A percentile compares a stretch with the other conserved stretches of the same genome.
phyloP scores from a whole-genome alignment of 371 early-diverging fungal genomes.

The Mortierella sp. region DNA sequence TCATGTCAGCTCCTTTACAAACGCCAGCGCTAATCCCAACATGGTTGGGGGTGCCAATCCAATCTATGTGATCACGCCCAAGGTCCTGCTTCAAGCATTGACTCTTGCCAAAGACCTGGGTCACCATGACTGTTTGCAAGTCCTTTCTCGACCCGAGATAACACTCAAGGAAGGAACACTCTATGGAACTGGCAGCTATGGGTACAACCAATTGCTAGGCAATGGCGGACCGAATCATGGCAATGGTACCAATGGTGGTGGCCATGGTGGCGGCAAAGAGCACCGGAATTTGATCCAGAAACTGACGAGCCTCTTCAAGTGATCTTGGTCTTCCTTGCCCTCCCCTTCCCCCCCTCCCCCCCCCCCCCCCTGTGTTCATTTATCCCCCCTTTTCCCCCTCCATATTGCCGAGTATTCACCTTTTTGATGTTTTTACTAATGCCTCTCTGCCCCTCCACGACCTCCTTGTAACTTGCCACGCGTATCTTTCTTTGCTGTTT shows the following conservation, averaged over 20 bases:
- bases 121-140: slow-evolving; percentile 43
- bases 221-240: slow-evolving; percentile 14
- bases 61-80: slow-evolving; percentile 48
- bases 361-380: not conserved
- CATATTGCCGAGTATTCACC: no score
- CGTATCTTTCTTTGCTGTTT: not conserved
- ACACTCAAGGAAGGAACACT: slow-evolving; percentile 47
- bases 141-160: slow-evolving; percentile 46
- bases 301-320: slow-evolving; percentile 49
- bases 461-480: not conserved
- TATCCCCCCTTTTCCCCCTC: no score
- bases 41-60: slow-evolving; percentile 48
- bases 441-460: not conserved
- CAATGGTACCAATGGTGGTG: not conserved
- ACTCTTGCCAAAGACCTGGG: slow-evolving; percentile 48
- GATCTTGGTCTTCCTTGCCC: not conserved
- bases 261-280: slow-evolving; percentile 37
- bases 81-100: slow-evolving; percentile 44
- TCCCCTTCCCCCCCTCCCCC: not conserved
- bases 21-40: slow-evolving; percentile 51
- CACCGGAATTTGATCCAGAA: slow-evolving; percentile 50
- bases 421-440: slow-evolving; percentile 2
- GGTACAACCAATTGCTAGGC: slow-evolving; percentile 32
- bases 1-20: slow-evolving; percentile 41
- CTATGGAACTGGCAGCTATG: slow-evolving; percentile 50